A percentile compares a stretch with the other conserved stretches of the same genome.
phyloP scores from a whole-genome alignment of 2,329 filamentous ascomycete genomes.

The Saccharata proteae region DNA sequence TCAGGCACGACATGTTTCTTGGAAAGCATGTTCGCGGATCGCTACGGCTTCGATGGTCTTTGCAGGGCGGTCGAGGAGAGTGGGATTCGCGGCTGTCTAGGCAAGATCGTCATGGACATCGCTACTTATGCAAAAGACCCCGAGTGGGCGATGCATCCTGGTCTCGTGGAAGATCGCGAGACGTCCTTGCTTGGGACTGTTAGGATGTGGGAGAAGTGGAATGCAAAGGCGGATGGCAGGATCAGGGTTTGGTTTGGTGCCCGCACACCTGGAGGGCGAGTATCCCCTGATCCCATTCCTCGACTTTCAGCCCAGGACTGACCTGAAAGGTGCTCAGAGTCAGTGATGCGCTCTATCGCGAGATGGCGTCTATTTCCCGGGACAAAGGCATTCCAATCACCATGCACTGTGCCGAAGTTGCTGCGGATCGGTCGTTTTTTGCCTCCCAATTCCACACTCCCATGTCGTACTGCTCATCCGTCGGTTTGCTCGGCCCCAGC shows the following conservation, averaged over 20 bases:
- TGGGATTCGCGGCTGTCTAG: constrained; percentile 33
- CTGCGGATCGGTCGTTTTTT: constrained; percentile 22
- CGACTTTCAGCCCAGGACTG: constrained; percentile 1
- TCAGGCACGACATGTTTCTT: constrained; percentile 40
- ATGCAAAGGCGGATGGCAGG: constrained; percentile 21
- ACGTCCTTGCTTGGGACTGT: constrained; percentile 19
- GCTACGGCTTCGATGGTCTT: constrained; percentile 35
- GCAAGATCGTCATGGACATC: constrained; percentile 34
- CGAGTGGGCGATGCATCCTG: constrained; percentile 32
- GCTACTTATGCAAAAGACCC: constrained; percentile 31
- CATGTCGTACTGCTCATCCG: constrained; percentile 31
- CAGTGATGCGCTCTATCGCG: constrained; percentile 21
- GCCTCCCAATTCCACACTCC: constrained; percentile 23
- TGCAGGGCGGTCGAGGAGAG: constrained; percentile 31
- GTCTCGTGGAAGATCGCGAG: constrained; percentile 29
- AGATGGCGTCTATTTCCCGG: constrained; percentile 20
- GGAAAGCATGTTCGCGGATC: constrained; percentile 40
- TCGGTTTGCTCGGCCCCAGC: constrained; percentile 26
- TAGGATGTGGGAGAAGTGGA: constrained; percentile 23
- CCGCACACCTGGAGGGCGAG: constrained; percentile 24
- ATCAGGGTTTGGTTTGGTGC: constrained; percentile 28
- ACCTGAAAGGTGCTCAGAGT: constrained; percentile 12
- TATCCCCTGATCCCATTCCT: neutral
- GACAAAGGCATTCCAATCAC: constrained; percentile 24
- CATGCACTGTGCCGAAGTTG: constrained; percentile 27